phyloP scores from a whole-genome alignment of 1,284 basidiomycete species.

The Mycena sp. region DNA sequence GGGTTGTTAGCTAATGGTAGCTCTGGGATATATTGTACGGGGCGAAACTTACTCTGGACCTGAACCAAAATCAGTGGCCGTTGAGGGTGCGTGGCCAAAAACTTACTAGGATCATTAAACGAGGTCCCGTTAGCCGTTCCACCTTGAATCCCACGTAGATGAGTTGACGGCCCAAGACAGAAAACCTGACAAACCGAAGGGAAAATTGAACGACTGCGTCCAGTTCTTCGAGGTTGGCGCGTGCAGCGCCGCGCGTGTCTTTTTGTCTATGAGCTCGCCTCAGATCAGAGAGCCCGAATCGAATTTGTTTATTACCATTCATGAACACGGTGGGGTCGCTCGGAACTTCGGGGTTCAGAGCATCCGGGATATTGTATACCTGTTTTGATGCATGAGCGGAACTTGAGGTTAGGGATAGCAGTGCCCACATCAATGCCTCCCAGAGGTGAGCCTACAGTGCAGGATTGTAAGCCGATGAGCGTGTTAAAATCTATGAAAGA shows the following conservation, averaged over 20 bases:
- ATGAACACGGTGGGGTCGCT: slow-evolving; percentile 57
- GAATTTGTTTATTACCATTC: slow-evolving; percentile 56
- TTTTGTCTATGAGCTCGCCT: slow-evolving; percentile 49
- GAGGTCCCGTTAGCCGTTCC: not conserved
- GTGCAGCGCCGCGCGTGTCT: slow-evolving; percentile 66
- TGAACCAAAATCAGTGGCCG: not conserved
- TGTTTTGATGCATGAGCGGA: slow-evolving; percentile 29
- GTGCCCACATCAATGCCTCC: slow-evolving; percentile 12
- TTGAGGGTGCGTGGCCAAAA: not conserved
- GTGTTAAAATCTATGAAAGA: not conserved
- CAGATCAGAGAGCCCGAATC: not conserved
- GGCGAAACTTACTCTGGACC: slow-evolving; percentile 23
- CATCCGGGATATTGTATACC: slow-evolving; percentile 66
- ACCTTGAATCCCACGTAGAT: not conserved
- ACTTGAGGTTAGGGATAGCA: not conserved
- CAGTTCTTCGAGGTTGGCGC: slow-evolving; percentile 74
- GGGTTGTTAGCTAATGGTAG: not conserved
- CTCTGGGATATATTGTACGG: not conserved
- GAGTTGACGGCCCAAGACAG: not conserved
- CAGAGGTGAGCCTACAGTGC: not conserved
- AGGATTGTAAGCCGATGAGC: not conserved
- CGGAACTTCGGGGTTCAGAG: slow-evolving; percentile 56
- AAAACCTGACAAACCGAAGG: slow-evolving; percentile 17
- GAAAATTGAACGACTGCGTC: slow-evolving; percentile 35
- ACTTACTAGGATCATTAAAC: slow-evolving; percentile 13